Conservation (phyloP, 139 green algal genomes). For the Desmodesmus armatus region DNA sequence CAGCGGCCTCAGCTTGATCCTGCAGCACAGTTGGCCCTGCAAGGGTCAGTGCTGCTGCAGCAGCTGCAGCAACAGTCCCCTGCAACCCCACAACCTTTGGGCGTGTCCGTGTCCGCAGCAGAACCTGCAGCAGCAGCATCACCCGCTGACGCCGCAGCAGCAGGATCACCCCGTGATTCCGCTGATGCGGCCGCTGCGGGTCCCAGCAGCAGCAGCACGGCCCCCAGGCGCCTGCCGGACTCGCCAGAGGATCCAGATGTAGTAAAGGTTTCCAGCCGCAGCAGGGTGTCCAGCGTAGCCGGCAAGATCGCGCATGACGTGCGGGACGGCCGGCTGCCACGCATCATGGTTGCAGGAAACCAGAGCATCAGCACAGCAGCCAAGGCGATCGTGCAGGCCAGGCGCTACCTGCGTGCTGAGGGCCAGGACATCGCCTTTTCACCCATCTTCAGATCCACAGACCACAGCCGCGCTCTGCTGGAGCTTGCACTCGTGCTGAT, state of each 20-base stretch:
- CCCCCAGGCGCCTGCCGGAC: conserved; percentile 1
- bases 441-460: conserved; percentile 3
- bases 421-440: conserved; percentile 36
- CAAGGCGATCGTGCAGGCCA: conserved; percentile 34
- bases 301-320: conserved; percentile 42
- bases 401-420: conserved; percentile 30
- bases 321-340: conserved; percentile 26
- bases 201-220: not conserved
- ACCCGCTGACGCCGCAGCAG: not conserved
- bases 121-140: not conserved
- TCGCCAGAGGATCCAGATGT: conserved; percentile 23
- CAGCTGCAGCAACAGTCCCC: not conserved
- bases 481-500: conserved; percentile 34
- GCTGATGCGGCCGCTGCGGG: not conserved
- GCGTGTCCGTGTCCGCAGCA: not conserved
- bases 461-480: conserved; percentile 29
- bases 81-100: not conserved
- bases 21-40: not conserved
- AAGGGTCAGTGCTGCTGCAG: not conserved
- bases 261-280: conserved; percentile 30
- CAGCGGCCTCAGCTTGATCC: not conserved
- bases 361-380: conserved; percentile 17
- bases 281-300: conserved; percentile 10
- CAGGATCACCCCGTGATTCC: not conserved
- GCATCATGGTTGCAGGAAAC: conserved; percentile 37